Evolutionary conservation across 2,329 filamentous ascomycete species (phyloP).

Genomic region (Talaromyces funiculosus): DNA sequence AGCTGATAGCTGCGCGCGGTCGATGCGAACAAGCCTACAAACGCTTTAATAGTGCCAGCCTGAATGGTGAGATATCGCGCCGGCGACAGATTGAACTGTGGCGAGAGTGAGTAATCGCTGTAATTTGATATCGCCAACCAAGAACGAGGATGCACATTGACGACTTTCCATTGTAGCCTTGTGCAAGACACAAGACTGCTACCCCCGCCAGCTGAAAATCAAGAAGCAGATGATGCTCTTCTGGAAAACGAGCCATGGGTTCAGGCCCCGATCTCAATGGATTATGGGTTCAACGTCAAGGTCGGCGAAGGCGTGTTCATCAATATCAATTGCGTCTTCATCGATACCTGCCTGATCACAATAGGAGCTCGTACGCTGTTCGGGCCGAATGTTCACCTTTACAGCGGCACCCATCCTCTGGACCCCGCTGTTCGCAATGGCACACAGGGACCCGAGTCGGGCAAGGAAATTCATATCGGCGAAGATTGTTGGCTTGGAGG

Average conservation of each 20-base stretch:
- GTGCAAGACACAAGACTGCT: constrained; percentile 57
- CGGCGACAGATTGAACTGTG: constrained; percentile 62
- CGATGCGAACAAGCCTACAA: constrained; percentile 58
- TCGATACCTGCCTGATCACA: constrained; percentile 70
- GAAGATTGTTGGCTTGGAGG: constrained; percentile 79
- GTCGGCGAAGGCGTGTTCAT: constrained; percentile 68
- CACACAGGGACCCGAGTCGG: constrained; percentile 66
- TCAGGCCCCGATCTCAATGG: constrained; percentile 62
- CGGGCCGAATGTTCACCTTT: constrained; percentile 73
- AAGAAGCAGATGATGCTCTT: constrained; percentile 59
- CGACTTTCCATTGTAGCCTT: constrained; percentile 45
- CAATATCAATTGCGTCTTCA: constrained; percentile 67
- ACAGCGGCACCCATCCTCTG: constrained; percentile 67
- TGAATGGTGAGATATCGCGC: constrained; percentile 50
- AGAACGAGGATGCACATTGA: neutral
- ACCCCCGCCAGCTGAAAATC: constrained; percentile 52
- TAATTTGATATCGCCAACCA: neutral
- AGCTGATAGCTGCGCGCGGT: constrained; percentile 58
- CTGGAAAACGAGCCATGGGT: constrained; percentile 64
- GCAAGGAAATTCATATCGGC: constrained; percentile 67
- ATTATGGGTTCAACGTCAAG: constrained; percentile 72
- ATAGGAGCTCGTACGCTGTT: constrained; percentile 73
- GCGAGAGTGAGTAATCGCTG: constrained; percentile 56
- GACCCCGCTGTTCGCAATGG: constrained; percentile 71
- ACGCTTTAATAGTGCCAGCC: constrained; percentile 56